Evolutionary conservation across 2,329 filamentous ascomycete species (phyloP).

Genomic region (Cladosporium halotolerans): DNA sequence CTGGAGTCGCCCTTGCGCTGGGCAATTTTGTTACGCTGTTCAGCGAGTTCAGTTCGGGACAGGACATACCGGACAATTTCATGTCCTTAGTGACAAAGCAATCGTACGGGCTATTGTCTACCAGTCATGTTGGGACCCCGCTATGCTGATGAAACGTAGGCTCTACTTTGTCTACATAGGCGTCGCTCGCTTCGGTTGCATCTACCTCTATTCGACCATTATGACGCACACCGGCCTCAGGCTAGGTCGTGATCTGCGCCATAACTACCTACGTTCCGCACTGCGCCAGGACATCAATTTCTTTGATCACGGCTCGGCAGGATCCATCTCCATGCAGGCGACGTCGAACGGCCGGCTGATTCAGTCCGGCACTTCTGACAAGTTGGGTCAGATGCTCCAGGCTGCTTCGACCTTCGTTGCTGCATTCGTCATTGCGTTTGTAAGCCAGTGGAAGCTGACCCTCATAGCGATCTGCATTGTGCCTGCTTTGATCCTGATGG

Average conservation of each 20-base stretch:
- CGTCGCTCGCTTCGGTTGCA: constrained; percentile 58
- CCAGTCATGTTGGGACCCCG: background rate
- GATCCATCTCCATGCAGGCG: constrained; percentile 57
- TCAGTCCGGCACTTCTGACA: constrained; percentile 36
- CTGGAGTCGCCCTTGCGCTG: background rate
- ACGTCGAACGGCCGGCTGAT: constrained; percentile 46
- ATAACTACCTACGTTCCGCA: constrained; percentile 59
- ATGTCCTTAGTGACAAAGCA: background rate
- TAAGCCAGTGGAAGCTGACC: constrained; percentile 35
- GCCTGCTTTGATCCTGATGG: background rate
- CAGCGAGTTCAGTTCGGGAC: background rate
- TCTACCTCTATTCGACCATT: constrained; percentile 46
- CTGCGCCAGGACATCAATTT: constrained; percentile 62
- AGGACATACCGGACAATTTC: background rate
- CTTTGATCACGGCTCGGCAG: constrained; percentile 53
- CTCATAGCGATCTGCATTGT: background rate
- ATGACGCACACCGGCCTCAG: constrained; percentile 47
- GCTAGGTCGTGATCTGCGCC: constrained; percentile 45
- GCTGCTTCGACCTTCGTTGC: constrained; percentile 34
- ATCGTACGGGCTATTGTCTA: background rate
- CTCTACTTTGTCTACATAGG: constrained; percentile 68
- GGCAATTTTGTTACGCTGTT: background rate
- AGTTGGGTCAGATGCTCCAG: constrained; percentile 30
- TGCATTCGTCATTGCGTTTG: constrained; percentile 35
- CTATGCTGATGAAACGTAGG: background rate